Percentiles rank a stretch among this genome's conserved stretches.
phyloP scores from a whole-genome alignment of 495 filamentous ascomycete genomes.

The Cudoniella acicularis region DNA sequence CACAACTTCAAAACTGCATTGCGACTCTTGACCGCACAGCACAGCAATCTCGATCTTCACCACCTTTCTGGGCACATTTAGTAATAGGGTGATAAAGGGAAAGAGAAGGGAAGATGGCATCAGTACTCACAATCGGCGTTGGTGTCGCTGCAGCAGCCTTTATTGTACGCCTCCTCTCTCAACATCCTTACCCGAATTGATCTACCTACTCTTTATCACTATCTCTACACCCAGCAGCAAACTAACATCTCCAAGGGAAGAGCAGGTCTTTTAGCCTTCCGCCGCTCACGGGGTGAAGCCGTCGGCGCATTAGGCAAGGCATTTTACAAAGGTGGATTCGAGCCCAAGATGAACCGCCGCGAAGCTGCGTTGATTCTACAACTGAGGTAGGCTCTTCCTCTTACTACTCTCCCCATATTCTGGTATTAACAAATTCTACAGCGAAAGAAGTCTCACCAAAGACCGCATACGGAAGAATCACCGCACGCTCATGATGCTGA shows the following conservation, averaged over 20 bases:
- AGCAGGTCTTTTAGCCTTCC: conserved; percentile 83
- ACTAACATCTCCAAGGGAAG: conserved; percentile 59
- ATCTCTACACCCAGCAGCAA: background rate
- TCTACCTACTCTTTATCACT: background rate
- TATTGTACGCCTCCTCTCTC: conserved; percentile 49
- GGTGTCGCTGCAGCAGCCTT: conserved; percentile 76
- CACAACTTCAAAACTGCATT: no score
- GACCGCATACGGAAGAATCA: conserved; percentile 95
- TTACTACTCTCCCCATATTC: no score
- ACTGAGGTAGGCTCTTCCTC: conserved; percentile 64
- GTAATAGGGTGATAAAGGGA: no score
- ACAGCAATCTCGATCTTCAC: no score
- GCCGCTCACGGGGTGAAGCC: conserved; percentile 70
- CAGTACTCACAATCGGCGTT: conserved; percentile 69
- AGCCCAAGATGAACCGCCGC: conserved; percentile 83
- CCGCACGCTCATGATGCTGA: conserved; percentile 92
- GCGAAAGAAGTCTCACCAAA: conserved; percentile 80
- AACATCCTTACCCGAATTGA: background rate
- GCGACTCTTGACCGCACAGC: no score
- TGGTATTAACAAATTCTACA: conserved; percentile 29
- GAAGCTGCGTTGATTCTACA: conserved; percentile 92
- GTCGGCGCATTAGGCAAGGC: conserved; percentile 76
- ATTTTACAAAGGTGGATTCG: conserved; percentile 97
- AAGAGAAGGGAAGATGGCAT: conserved; percentile 56
- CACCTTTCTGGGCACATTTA: background rate